Base-by-base conservation (phyloP, 2,329 filamentous ascomycete species). In the Rugonectria rugulosa region DNA sequence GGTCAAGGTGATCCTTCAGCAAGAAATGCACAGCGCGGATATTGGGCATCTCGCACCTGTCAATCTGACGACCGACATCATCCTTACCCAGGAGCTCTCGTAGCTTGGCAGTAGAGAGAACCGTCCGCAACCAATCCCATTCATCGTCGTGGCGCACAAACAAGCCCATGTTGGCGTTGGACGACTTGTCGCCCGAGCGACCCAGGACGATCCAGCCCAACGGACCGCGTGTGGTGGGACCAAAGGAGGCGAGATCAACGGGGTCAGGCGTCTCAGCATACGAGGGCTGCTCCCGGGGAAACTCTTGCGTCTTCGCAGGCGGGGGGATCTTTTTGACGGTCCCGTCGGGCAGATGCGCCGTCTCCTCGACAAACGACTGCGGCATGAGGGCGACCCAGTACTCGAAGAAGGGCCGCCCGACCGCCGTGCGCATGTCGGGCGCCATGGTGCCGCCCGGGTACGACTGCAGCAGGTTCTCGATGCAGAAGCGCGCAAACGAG, bases 1-100 rank as follows among this genome's bases (percentile, higher is more conserved):
- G 66, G 60, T 77, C 76, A 6, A 79, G 68, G 60, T 79, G 77
- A 55, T 79, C 77, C 57, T 79, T 75, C n/a, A 80, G 59, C 38
- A 80, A 61, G 56, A 75, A 75, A 43, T 75, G 73, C 29, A 75
- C 71, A 4, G 67, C 68, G 4, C 49, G 48, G 9, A 70, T 63
- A 34, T 68, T 65, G 11, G 75, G 72, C 40, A 80, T 61, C 65
- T 80, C 78, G 43, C 76, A 79, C 1, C 78, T 70, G 45, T 79
- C 77, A 49, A 80, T 72, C 43, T 70, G 69, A 40, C 70, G 68
- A 2, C 67, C 66, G 6, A 56, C 62, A 36, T 75, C 68, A 48
- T 75, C 72, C 32, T 73, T 70, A 2, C 70, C 73, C 8, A 76
- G 64, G 7, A 77, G 61, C 41, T 66, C 66, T 12, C 71, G 63